Evolutionary conservation across 176 grass and related monocot species (phyloP), one percentile per base, ranked within the genome.

Genomic region (Phyllostachys edulis): DNA sequence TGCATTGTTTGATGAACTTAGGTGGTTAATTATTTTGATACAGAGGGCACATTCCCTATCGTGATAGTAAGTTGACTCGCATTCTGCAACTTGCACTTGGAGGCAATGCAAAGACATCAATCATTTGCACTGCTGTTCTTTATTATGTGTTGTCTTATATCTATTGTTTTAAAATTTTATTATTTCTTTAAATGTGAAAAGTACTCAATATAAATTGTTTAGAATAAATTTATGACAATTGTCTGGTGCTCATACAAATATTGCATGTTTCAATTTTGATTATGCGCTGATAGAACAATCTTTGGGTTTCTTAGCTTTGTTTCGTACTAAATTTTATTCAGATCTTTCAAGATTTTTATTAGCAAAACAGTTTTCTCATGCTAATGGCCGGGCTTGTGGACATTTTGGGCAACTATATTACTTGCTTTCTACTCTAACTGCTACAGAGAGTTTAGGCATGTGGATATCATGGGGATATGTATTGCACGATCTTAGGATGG

Each of bases 1-100:
- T 51, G 27, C 20, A 23, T 36, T 16, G 16, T 42, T 36, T 85
- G 54, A n/a, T 20, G 7, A 1, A 67, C 7, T 72, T 82, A 72
- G 2, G 49, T 83, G 67, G 62, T 57, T 59, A 75, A 56, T 37
- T 81, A 41, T 89, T 80, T 72, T 89, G 67, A 71, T 92, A 83
- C 76, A 99, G 96, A 84, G 93, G 96, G 37, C 96, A 99, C 77
- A 99, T 99, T 75, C 96, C 96, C 41, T 99, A 99, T 66, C 96
- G 96, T 65, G 96, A 99, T 75, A 99, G 96, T 90, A 99, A 99
- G 55, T 77, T 96, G 71, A 99, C 96, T 59, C 93, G 89, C 44
- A 99, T 99, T 84, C 93, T 96, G 18, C 87, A 99, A 89, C 71
- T 89, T 80, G 93, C 96, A 70, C 96, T 99, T 90, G 96, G 96